These are phyloP conservation scores for Euphorbia tirucalli DNA, from an alignment of 345 rosid genomes.

Conservation along the genomic window DNA sequence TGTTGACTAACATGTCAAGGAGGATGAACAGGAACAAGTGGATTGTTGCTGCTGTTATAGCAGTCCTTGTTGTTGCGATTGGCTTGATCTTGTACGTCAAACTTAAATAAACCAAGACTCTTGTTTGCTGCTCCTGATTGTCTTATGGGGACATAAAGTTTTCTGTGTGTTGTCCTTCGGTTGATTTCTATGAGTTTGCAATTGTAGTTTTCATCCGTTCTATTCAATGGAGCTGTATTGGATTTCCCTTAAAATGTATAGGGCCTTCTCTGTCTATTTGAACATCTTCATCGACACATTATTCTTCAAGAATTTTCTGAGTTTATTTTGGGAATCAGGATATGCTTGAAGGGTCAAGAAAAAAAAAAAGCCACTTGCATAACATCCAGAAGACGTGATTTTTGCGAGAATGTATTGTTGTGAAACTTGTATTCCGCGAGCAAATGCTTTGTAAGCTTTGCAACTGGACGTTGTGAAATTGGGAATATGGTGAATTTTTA, in stretches of 20 bases:
- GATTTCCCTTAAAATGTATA: constrained; percentile 3
- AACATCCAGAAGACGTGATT: not conserved
- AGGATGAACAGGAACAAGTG: constrained; percentile 91
- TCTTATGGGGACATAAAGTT: not conserved
- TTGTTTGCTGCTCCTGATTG: not conserved
- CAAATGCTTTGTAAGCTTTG: not conserved
- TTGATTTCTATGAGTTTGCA: constrained; percentile 9
- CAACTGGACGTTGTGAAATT: not conserved
- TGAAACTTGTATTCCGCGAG: not conserved
- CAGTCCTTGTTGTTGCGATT: constrained; percentile 56
- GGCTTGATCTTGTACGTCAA: constrained; percentile 66
- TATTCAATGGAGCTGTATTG: not conserved
- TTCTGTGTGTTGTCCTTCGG: not conserved
- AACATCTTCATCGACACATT: not conserved
- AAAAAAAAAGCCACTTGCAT: not conserved
- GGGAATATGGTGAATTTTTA: not conserved
- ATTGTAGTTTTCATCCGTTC: constrained; percentile 3
- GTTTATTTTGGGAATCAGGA: not conserved
- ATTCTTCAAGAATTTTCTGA: not conserved
- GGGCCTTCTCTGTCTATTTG: not conserved
- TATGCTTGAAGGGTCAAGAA: not conserved
- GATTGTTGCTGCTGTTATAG: constrained; percentile 56
- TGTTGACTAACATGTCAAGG: constrained; percentile 67
- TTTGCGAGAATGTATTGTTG: not conserved
- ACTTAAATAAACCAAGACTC: constrained; percentile 31